Conservation (phyloP, 176 grass and related monocot species). For the Oryza meridionalis region DNA sequence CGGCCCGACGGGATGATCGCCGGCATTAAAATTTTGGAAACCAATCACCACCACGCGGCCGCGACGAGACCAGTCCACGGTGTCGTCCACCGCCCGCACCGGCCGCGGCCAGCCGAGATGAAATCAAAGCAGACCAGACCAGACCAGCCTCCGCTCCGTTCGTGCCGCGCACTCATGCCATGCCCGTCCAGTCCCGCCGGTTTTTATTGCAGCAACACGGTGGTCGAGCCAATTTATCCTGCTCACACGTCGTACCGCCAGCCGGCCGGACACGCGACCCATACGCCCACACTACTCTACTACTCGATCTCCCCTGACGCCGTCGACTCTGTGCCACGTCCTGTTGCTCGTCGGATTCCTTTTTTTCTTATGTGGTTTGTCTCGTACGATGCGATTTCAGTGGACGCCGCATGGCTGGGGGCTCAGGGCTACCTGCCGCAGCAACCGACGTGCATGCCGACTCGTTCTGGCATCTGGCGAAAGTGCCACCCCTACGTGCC, state of each 20-base stretch:
- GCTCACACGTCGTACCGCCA: background rate
- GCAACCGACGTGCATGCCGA: background rate
- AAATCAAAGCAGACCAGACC: background rate
- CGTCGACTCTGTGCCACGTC: background rate
- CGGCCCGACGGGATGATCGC: background rate
- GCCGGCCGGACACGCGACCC: background rate
- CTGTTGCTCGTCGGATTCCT: background rate
- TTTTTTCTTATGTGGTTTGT: background rate
- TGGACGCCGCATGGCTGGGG: background rate
- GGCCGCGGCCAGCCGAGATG: background rate
- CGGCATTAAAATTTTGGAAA: background rate
- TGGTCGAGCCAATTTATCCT: background rate
- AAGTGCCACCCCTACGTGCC: constrained; percentile 30
- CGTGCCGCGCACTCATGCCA: background rate
- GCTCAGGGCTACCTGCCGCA: background rate
- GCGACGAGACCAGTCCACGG: no score
- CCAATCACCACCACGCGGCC: background rate
- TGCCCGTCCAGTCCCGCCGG: no score
- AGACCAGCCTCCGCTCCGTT: background rate
- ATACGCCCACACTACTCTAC: background rate
- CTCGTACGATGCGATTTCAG: background rate
- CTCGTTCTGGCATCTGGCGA: constrained; percentile 38
- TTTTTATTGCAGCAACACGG: background rate
- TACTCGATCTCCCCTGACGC: background rate
- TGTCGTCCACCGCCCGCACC: no score